These are phyloP conservation scores for Gonapodya sp. DNA, from an alignment of 192 early-diverging fungal genomes.

Conservation along the genomic window DNA sequence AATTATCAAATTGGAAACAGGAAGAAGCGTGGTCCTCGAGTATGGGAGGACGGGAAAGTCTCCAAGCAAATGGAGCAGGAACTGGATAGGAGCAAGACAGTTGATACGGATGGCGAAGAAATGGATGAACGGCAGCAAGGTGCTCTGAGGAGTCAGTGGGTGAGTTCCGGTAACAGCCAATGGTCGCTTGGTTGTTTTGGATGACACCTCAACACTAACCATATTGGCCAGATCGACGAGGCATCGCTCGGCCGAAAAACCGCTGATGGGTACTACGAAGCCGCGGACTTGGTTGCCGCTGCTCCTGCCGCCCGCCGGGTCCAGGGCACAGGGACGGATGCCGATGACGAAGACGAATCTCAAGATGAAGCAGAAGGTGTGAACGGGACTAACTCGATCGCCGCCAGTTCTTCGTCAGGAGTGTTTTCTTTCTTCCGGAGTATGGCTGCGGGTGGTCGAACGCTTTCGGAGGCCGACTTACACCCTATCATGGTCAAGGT, in stretches of 20 bases:
- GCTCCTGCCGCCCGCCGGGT: conserved; percentile 14
- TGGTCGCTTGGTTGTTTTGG: conserved; percentile 14
- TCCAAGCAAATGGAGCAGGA: conserved; percentile 7
- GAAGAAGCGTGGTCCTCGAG: conserved; percentile 41
- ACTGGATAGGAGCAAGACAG: conserved; percentile 22
- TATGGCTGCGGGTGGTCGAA: conserved; percentile 54
- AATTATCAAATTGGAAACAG: conserved; percentile 34
- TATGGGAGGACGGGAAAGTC: conserved; percentile 28
- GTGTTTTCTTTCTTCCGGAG: conserved; percentile 62
- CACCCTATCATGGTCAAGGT: conserved; percentile 77
- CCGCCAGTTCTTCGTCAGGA: conserved; percentile 24
- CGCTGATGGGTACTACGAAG: conserved; percentile 39
- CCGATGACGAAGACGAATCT: conserved; percentile 35
- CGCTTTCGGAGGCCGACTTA: conserved; percentile 60
- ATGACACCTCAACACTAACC: not conserved
- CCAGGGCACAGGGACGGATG: conserved; percentile 60
- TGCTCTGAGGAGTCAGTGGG: conserved; percentile 10
- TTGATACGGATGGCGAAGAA: conserved; percentile 28
- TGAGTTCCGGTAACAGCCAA: conserved; percentile 15
- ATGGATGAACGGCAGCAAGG: not conserved
- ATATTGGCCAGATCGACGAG: conserved; percentile 29
- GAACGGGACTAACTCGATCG: conserved; percentile 27
- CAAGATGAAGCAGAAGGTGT: conserved; percentile 46
- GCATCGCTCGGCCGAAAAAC: conserved; percentile 48
- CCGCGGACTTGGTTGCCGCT: not conserved